phyloP scores from a whole-genome alignment of 306 rosid species.

The Potentilla sterilis region DNA sequence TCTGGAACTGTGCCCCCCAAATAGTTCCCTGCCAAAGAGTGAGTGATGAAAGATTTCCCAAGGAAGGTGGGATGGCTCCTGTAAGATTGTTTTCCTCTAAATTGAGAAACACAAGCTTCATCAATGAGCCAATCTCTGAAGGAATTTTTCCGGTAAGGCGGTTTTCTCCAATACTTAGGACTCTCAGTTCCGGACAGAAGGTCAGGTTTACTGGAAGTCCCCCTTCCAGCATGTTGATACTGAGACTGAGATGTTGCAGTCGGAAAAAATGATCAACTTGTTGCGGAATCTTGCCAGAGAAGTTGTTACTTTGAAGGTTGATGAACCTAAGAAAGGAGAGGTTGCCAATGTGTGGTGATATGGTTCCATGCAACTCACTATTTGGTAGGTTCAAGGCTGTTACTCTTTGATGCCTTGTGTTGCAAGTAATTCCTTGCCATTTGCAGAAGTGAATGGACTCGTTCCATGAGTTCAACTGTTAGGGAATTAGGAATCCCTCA shows the following conservation, averaged over 20 bases:
- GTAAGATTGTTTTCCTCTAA: slow-evolving; percentile 19
- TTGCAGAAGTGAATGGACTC: slow-evolving; percentile 10
- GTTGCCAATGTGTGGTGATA: slow-evolving; percentile 38
- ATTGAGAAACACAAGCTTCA: slow-evolving; percentile 18
- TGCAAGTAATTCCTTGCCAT: neutral
- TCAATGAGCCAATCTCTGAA: slow-evolving; percentile 14
- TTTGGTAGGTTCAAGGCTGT: slow-evolving; percentile 12
- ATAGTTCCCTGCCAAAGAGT: neutral
- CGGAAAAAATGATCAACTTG: slow-evolving; percentile 18
- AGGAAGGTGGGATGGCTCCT: slow-evolving; percentile 33
- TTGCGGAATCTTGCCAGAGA: slow-evolving; percentile 21
- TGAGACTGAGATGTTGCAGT: neutral
- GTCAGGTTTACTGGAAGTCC: slow-evolving; percentile 11
- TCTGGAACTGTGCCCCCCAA: slow-evolving; percentile 7
- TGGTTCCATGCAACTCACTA: slow-evolving; percentile 18
- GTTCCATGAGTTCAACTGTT: slow-evolving; percentile 42
- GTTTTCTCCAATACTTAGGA: neutral
- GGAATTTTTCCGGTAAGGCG: slow-evolving; percentile 28
- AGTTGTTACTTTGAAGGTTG: slow-evolving; percentile 19
- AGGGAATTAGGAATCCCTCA: no score
- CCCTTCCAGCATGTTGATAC: neutral
- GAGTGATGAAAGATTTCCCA: slow-evolving; percentile 40
- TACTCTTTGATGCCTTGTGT: neutral
- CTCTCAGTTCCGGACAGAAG: neutral
- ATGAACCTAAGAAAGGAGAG: neutral